Evolutionary conservation across 176 grass and related monocot genomes (phyloP).

Genomic region (Tillandsia fasciculata): DNA sequence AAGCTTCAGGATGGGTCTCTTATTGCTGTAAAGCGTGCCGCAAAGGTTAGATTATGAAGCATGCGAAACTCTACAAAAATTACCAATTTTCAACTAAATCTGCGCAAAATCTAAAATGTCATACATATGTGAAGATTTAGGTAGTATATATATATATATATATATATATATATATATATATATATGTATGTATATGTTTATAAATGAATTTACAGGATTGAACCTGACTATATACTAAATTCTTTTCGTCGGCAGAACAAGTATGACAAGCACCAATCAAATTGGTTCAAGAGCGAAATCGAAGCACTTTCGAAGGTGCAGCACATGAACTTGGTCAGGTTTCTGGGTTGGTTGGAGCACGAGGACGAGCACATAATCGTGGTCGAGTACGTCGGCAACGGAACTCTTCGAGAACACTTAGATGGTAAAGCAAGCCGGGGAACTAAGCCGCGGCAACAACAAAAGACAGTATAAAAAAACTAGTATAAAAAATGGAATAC

Average conservation of each 20-base stretch:
- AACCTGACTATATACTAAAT: background rate
- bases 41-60: constrained; percentile 48
- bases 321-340: constrained; percentile 67
- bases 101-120: no score
- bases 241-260: constrained; percentile 55
- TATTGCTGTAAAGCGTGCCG: constrained; percentile 70
- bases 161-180: no score
- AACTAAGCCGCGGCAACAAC: background rate
- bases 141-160: background rate
- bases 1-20: constrained; percentile 73
- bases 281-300: constrained; percentile 74
- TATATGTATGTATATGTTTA: no score
- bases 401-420: constrained; percentile 78
- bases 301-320: constrained; percentile 70
- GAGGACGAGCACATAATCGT: constrained; percentile 58
- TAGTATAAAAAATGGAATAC: background rate
- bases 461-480: background rate
- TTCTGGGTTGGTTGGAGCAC: constrained; percentile 66
- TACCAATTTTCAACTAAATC: background rate
- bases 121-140: no score
- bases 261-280: constrained; percentile 37
- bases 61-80: background rate
- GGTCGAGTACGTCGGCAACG: constrained; percentile 72
- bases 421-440: constrained; percentile 43
- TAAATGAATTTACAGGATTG: background rate